Evolutionary conservation across 768 basidiomycete genomes (phyloP), one percentile per base, ranked within the genome.

Genomic region (Cantharellus anzutake): DNA sequence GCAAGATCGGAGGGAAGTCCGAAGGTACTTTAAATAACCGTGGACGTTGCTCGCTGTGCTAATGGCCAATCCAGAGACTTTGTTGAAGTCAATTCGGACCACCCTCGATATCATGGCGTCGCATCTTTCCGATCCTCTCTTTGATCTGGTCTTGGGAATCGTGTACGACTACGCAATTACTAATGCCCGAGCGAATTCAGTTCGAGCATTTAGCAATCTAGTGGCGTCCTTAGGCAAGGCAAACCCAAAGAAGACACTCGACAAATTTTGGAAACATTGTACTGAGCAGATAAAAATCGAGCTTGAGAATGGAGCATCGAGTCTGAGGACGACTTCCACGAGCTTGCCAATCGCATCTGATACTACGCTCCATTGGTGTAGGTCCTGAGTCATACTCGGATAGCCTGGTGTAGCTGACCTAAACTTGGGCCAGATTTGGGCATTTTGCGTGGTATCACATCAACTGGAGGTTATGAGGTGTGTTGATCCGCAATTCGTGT

Each of bases 321-420:
- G 84, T 63, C 74, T 84, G 40, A 75, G 90, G 51, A 90, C 86
- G 20, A 90, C 88, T 2, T 85, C 84, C 1, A 77, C 78, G 3
- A 80, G 83, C 64, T 75, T 78, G 41, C 81, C 83, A 5, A 76
- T 86, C 2, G 83, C 87, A 4, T 86, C 86, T 2, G 87, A 90
- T 64, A 89, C 87, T 3, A 90, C 89, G 4, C 73, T 97, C 58
- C 92, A 96, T 68, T 96, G 92, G 87, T 92, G 88, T 89, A 66
- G 71, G 81, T 65, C 58, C 41, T 11, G 14, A 7, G 7, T n/a
- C 5, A 16, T 20, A 38, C n/a, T 42, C 34, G 35, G 2, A 11
- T 2, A 14, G 51, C 41, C 48, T 41, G 14, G 7, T 51, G 4
- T 35, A 4, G 16, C 35, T 41, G 56, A 16, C 14, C 52, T 55